These are phyloP conservation scores for Colletotrichum spinosum DNA, from an alignment of 2,329 filamentous ascomycete genomes.

Conservation along the genomic window DNA sequence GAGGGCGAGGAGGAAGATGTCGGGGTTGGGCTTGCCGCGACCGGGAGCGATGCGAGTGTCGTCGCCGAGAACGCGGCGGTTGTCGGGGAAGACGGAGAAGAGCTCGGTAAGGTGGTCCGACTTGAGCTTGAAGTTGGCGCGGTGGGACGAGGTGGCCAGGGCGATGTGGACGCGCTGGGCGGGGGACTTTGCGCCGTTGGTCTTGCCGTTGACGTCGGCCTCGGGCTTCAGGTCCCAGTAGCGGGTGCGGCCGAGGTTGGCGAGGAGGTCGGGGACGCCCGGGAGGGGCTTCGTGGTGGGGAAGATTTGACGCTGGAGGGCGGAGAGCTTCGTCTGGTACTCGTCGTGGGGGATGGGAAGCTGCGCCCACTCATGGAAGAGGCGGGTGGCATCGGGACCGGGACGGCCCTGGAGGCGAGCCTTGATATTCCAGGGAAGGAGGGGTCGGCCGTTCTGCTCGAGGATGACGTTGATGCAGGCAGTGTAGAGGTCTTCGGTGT, in stretches of 20 bases:
- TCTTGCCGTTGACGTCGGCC: constrained; percentile 41
- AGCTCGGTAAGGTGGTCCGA: constrained; percentile 70
- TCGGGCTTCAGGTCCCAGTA: constrained; percentile 57
- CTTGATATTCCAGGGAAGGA: constrained; percentile 94
- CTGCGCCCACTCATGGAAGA: constrained; percentile 83
- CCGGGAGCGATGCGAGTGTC: constrained; percentile 81
- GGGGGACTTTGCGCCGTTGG: constrained; percentile 4
- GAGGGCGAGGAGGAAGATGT: constrained; percentile 92
- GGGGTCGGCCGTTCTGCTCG: constrained; percentile 76
- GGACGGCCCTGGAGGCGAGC: constrained; percentile 79
- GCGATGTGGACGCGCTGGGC: constrained; percentile 77
- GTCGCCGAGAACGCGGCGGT: constrained; percentile 86
- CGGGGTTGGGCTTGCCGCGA: constrained; percentile 92
- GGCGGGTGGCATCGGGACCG: constrained; percentile 62
- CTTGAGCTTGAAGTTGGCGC: constrained; percentile 81
- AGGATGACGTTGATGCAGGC: constrained; percentile 85
- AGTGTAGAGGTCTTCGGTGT: constrained; percentile 93
- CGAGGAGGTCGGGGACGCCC: constrained; percentile 78
- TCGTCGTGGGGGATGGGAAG: constrained; percentile 81
- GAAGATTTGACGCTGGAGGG: constrained; percentile 79
- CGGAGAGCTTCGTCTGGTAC: constrained; percentile 69
- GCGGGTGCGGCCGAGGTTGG: constrained; percentile 65
- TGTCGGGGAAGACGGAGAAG: constrained; percentile 73
- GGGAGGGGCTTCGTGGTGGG: constrained; percentile 80
- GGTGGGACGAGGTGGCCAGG: constrained; percentile 84